Conservation (phyloP, 2,329 filamentous ascomycete species). For the Venturia carpophila region DNA sequence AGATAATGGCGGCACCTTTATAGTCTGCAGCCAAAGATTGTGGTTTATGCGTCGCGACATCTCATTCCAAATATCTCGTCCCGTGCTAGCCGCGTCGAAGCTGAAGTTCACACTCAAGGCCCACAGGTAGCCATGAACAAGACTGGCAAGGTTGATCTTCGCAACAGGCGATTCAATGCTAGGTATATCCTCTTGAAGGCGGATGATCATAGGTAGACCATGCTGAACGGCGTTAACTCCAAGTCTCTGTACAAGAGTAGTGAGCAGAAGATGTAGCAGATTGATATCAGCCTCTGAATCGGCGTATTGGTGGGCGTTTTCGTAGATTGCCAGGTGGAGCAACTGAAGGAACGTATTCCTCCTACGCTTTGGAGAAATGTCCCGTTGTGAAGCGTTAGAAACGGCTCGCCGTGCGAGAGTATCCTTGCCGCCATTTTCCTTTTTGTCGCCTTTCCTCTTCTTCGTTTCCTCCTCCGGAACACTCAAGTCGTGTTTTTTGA, state of each 20-base stretch:
- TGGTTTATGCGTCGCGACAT: slow-evolving; percentile 65
- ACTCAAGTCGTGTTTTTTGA: slow-evolving; percentile 56
- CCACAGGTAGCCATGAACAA: slow-evolving; percentile 89
- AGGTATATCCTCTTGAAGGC: slow-evolving; percentile 76
- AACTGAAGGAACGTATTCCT: slow-evolving; percentile 71
- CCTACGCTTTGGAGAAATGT: slow-evolving; percentile 44
- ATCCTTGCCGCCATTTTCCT: slow-evolving; percentile 37
- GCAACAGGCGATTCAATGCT: slow-evolving; percentile 56
- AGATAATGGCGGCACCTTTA: slow-evolving; percentile 61
- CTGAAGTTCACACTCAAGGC: slow-evolving; percentile 68
- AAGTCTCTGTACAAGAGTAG: slow-evolving; percentile 64
- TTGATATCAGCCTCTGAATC: slow-evolving; percentile 67
- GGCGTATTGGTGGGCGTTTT: slow-evolving; percentile 68
- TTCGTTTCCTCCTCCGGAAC: slow-evolving; percentile 46
- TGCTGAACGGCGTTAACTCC: slow-evolving; percentile 74
- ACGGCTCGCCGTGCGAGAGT: slow-evolving; percentile 54
- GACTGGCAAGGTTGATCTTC: slow-evolving; percentile 71
- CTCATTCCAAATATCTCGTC: slow-evolving; percentile 65
- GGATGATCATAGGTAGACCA: slow-evolving; percentile 81
- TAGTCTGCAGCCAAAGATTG: slow-evolving; percentile 68
- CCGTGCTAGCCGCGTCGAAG: slow-evolving; percentile 61
- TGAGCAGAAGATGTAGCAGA: slow-evolving; percentile 67
- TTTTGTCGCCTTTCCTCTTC: slow-evolving; percentile 24
- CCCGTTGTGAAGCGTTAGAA: slow-evolving; percentile 57
- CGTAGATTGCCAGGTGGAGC: slow-evolving; percentile 81